These are phyloP conservation scores for Carpinus viminea DNA, from an alignment of 306 rosid genomes.

Conservation along the genomic window DNA sequence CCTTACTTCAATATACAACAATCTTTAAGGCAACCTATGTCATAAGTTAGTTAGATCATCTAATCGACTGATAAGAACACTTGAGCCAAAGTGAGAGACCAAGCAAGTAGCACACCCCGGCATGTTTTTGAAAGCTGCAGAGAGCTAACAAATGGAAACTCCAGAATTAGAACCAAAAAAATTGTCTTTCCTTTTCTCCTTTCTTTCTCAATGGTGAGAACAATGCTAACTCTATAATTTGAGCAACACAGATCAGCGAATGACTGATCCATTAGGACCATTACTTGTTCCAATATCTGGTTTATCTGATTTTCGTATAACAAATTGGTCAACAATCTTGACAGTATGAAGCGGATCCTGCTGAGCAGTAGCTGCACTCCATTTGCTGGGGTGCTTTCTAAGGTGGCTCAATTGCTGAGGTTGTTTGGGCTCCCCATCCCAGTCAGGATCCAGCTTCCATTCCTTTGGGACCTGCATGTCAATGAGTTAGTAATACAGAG, in stretches of 20 bases:
- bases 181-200: neutral
- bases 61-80: neutral
- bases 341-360: conserved; percentile 83
- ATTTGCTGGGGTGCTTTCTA: conserved; percentile 52
- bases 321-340: conserved; percentile 83
- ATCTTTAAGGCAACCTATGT: neutral
- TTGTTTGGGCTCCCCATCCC: conserved; percentile 51
- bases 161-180: neutral
- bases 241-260: conserved; percentile 50
- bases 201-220: conserved; percentile 22
- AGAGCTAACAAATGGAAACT: neutral
- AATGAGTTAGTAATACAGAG: neutral
- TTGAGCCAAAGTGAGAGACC: neutral
- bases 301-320: conserved; percentile 50
- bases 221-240: conserved; percentile 20
- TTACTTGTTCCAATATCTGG: conserved; percentile 30
- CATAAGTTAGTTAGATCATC: neutral
- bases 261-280: conserved; percentile 45
- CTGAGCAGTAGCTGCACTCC: conserved; percentile 57
- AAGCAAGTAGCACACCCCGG: neutral
- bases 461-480: conserved; percentile 52
- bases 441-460: conserved; percentile 61
- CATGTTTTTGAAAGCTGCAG: neutral
- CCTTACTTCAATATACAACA: neutral
- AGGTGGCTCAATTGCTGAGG: conserved; percentile 43